Evolutionary conservation across 1,284 basidiomycete species (phyloP), one percentile per base, ranked within the genome.

Genomic region (Porodaedalea pini): DNA sequence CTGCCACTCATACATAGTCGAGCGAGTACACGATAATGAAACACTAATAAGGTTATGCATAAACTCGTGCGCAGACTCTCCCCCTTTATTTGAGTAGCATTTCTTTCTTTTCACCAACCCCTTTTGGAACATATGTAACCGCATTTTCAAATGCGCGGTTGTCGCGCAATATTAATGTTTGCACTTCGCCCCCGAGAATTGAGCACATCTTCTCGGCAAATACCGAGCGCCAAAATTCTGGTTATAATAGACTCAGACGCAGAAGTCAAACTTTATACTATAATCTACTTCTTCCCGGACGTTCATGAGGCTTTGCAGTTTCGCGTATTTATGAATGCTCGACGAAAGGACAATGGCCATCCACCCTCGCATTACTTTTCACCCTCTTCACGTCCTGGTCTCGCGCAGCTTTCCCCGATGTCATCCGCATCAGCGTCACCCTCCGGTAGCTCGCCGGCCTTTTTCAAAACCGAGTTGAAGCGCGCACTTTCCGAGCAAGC

Each of bases 401-500:
- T 11, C 2, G 15, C 36, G 21, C 36, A 37, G n/a, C 11, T 19
- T 3, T 37, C 37, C 39, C 8, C 25, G 4, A 54, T 19, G 21
- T 7, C 19, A 4, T 54, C 51, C 21, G 27, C 45, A 40, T 21
- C 36, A 34, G 17, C 34, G 39, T 51, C 45, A 40, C 36, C 37
- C 27, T 31, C 25, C 36, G 4, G 43, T 43, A 31, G 37, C n/a
- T 39, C 64, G 2, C 25, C 62, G 34, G 65, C 63, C 39, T 86
- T 87, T 68, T 80, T 74, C 62, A 64, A 72, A 56, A 66, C 73
- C 52, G 86, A 88, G 66, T 73, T 88, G 29, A 70, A 68, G 21
- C 71, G 73, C 40, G 78, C 81, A 23, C 75, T 88, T 48, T 68
- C 69, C 19, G 86, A 88, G 64, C 81, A 87, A 62, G 70, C 74